These are phyloP conservation scores for Arabis hirsuta DNA, from an alignment of 345 rosid genomes.

Conservation along the genomic window DNA sequence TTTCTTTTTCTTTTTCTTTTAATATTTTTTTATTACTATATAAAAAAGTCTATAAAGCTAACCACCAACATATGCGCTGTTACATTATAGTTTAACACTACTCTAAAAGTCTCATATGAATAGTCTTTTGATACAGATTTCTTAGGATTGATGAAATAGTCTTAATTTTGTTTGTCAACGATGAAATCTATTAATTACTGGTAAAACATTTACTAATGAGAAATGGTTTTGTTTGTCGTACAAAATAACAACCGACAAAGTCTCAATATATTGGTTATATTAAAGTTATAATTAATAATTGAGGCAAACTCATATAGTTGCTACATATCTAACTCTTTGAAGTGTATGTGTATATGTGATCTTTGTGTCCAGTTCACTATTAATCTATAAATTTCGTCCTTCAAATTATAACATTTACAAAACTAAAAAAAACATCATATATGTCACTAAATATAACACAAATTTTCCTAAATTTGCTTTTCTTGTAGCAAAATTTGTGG, in stretches of 20 bases:
- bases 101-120: not conserved
- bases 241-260: not conserved
- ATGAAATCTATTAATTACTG: not conserved
- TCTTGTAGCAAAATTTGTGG: constrained; percentile 59
- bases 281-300: no score
- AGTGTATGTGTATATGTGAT: no score
- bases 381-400: no score
- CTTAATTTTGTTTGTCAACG: not conserved
- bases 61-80: constrained; percentile 32
- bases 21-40: not conserved
- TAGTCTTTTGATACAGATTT: constrained; percentile 8
- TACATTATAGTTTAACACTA: constrained; percentile 15
- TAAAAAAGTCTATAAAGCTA: constrained; percentile 33
- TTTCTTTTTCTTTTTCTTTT: not conserved
- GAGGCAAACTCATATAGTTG: no score
- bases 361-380: no score
- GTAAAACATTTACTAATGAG: not conserved
- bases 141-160: constrained; percentile 10
- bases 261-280: not conserved
- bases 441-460: no score
- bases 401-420: no score
- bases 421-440: no score
- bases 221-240: not conserved
- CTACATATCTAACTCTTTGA: no score
- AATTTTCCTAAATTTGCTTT: not conserved